Conservation (phyloP, 352 stramenopile genomes). For the Pythium volutum region DNA sequence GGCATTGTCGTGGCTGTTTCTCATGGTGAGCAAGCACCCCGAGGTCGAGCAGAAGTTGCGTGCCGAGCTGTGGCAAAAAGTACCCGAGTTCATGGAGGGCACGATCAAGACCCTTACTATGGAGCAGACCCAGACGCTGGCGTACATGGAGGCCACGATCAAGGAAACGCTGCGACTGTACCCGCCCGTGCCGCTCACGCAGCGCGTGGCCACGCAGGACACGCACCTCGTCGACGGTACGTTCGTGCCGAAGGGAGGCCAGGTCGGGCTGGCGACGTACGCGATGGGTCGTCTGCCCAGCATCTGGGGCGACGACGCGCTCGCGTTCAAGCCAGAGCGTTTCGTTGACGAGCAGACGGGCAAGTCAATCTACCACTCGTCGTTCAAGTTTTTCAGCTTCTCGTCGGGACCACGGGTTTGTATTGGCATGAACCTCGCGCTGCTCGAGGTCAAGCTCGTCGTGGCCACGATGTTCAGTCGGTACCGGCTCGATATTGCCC, state of each 20-base stretch:
- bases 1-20: conserved; percentile 43
- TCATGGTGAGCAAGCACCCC: conserved; percentile 34
- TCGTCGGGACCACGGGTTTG: conserved; percentile 27
- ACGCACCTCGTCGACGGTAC: conserved; percentile 38
- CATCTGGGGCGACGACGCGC: conserved; percentile 50
- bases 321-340: conserved; percentile 54
- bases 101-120: neutral
- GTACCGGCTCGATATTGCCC: neutral
- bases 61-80: conserved; percentile 25
- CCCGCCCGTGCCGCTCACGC: conserved; percentile 33
- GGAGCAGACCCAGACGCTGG: neutral
- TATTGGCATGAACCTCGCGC: conserved; percentile 40
- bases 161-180: conserved; percentile 16
- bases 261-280: conserved; percentile 29
- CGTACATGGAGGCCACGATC: conserved; percentile 18
- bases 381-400: conserved; percentile 26
- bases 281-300: conserved; percentile 25
- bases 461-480: conserved; percentile 23
- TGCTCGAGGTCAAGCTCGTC: conserved; percentile 45
- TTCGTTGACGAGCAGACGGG: conserved; percentile 30
- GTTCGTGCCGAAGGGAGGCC: conserved; percentile 21
- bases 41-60: conserved; percentile 31
- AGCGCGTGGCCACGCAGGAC: conserved; percentile 52
- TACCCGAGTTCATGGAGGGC: conserved; percentile 19
- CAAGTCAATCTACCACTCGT: neutral